phyloP scores from a whole-genome alignment of 345 rosid genomes.

The Eutrema yunnanense region DNA sequence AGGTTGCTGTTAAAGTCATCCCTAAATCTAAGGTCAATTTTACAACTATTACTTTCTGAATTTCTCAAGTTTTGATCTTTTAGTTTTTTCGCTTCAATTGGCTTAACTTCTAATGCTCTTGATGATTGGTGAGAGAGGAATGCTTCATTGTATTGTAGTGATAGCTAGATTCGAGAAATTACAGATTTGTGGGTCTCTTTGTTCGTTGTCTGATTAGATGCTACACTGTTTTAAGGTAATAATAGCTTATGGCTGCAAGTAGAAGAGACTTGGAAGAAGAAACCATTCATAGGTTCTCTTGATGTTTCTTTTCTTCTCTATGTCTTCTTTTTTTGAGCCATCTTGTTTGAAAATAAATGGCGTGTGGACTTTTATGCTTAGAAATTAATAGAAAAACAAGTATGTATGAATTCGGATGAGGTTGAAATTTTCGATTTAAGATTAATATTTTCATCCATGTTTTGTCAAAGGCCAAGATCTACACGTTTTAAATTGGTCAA shows the following conservation, averaged over 20 bases:
- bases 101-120: not conserved
- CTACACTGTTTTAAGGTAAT: not conserved
- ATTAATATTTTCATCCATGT: not conserved
- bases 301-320: constrained; percentile 11
- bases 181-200: constrained; percentile 2
- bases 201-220: constrained; percentile 2
- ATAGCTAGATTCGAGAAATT: not conserved
- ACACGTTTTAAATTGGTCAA: constrained; percentile 18
- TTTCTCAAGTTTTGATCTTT: not conserved
- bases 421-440: not conserved
- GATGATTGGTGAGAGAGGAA: not conserved
- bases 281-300: not conserved
- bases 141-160: not conserved
- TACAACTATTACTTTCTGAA: not conserved
- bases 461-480: constrained; percentile 1
- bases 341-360: constrained; percentile 2
- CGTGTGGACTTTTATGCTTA: constrained; percentile 11
- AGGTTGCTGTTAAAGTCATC: constrained; percentile 91
- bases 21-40: constrained; percentile 78
- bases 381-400: not conserved
- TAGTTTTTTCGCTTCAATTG: not conserved
- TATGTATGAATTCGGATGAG: not conserved
- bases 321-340: constrained; percentile 1
- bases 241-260: not conserved
- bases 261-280: not conserved